Evolutionary conservation across 2,329 filamentous ascomycete species (phyloP), one percentile per base, ranked within the genome.

Genomic region (Mollisia scopiformis): DNA sequence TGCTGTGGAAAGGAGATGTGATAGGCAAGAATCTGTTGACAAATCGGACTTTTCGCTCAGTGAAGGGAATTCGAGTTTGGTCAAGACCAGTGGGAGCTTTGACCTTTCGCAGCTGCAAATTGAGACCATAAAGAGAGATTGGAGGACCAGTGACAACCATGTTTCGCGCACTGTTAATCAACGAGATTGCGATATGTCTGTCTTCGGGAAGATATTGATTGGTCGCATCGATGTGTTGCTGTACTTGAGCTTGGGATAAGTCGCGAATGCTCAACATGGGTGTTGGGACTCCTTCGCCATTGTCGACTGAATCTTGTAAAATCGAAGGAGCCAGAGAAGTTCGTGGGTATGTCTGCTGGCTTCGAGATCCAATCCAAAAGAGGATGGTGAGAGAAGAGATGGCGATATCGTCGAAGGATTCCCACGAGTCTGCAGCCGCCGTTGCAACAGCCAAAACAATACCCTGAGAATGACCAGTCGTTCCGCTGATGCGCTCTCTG

Each of bases 221-320:
- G 67, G 95, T 99, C 14, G 90, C 91, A 78, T 98, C 90, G 69
- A 99, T 96, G 78, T 98, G 94, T 77, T 94, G 93, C 78, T 99
- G 93, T 13, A 99, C 92, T 68, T 96, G 91, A 46, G 88, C 85
- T 71, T 90, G 87, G 0, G 94, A 90, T 28, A 99, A 86, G 73
- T 99, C 95, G 53, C 95, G 92, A 68, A 99, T 96, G 72, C 95
- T 98, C 68, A 99, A 81, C 95, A 99, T 99, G 43, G 95, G 96
- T 1, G 95, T 98, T 1, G 96, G 95, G 6, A 84, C 85, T n/a
- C 96, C 96, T 79, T 99, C 95, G 55, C 95, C 94, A 75, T 95
- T 89, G 74, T 97, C 94, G 67, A 92, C 84, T 1, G 95, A 97
- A 77, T 99, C 95, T 74, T 94, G 92, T 57, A 99, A 84, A 73